Base-by-base conservation (phyloP, 169 alveolate genomes). In the Eimeria necatrix region DNA sequence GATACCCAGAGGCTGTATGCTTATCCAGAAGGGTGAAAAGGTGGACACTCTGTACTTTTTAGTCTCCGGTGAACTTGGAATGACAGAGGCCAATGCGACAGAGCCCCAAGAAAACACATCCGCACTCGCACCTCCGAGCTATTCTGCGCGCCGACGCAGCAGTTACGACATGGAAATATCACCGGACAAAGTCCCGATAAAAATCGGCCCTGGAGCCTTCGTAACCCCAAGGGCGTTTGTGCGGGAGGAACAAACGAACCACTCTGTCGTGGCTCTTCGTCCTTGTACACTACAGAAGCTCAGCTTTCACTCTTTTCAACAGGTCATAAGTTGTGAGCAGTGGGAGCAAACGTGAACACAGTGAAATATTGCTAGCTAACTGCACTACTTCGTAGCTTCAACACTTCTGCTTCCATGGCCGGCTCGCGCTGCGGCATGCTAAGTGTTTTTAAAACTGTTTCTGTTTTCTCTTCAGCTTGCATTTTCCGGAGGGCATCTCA, bases 221-320 rank as follows among this genome's bases (percentile, higher is more conserved):
- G 95, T 91, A 32, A 18, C 60, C 5, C 95, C 95, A 0, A 20
- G 95, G 48, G 95, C 91, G 4, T 91, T 91, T 32, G 90, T 91
- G 46, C 18, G 90, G 26, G 90, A 74, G 41, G 90, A 32, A 3
- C 81, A 61, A 24, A 91, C 95, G 32, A 81, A 46, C 71, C 88
- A 91, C 56, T 53, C 81, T 18, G 56, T 91, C 81, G 59, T 64
- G 78, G 95, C 95, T 8, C 49, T 74, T 48, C 53, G 86, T 59
- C 95, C 88, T 49, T 91, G 87, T 24, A 49, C 91, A 10, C 70
- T 91, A 48, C 86, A 91, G 64, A 91, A 91, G 46, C 88, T 91
- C 78, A 91, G 90, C 26, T 70, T 26, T 18, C 95, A 91, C 68
- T 91, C 95, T 18, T 91, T 91, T 59, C 95, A 91, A 12, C 73